Evolutionary conservation across 352 stramenopile genomes (phyloP), one percentile per base, ranked within the genome.

Genomic region (Thalassiosira livingstoniorum): DNA sequence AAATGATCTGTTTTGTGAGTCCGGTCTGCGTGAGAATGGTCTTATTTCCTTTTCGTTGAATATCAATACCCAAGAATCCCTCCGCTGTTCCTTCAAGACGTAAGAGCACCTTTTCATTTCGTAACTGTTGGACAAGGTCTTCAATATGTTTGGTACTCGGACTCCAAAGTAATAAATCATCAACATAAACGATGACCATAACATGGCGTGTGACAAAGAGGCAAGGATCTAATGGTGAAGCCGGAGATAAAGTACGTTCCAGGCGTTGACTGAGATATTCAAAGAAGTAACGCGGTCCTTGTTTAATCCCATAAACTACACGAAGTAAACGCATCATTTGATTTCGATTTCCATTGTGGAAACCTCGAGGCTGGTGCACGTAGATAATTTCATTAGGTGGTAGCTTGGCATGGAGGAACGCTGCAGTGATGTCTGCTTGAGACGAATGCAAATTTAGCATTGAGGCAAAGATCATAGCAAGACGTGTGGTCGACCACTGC

Each of bases 31-130:
- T 69, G 0, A 88, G 5, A n/a, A 58, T 15, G 11, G 58, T 31
- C 7, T 65, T 21, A n/a, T 15, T 58, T n/a, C 47, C 4, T 18
- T 64, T 34, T 31, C 47, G 21, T 3, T 64, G 51, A n/a, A 89
- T 27, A 1, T 85, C 37, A 15, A 90, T 57, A 34, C 81, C 84
- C 37, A 88, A 76, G 35, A 84, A 90, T 7, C 72, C 80, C 34
- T 47, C 53, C 21, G 83, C 68, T 4, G 15, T 75, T 23, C 61
- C 75, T 69, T 91, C 85, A 21, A 66, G 37, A 18, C 23, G 69
- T 5, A 91, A 25, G 0, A 65, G 15, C 7, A 89, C 66, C 5
- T 70, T 66, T n/a, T 39, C 1, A 2, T 69, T 3, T 23, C 34
- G 23, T 11, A 89, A 34, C 1, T 78, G 3, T 11, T 55, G 1